These are phyloP conservation scores for Phytopythium sindhum DNA, from an alignment of 352 stramenopile species.

Conservation along the genomic window DNA sequence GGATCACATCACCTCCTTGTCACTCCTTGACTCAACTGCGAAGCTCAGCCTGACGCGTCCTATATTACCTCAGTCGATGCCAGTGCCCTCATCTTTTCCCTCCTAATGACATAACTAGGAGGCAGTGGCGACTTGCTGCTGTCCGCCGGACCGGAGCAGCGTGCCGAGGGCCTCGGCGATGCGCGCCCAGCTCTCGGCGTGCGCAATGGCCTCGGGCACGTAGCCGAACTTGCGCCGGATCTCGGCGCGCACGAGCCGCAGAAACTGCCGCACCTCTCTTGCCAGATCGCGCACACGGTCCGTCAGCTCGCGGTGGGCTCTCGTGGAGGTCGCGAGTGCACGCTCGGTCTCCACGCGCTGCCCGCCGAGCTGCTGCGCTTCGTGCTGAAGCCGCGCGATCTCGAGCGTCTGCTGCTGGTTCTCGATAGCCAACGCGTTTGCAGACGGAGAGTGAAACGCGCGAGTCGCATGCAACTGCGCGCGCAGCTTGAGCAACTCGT, in stretches of 20 bases:
- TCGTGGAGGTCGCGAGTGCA: constrained; percentile 12
- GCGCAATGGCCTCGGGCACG: constrained; percentile 69
- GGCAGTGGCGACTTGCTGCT: neutral
- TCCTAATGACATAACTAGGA: neutral
- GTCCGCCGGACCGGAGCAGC: constrained; percentile 15
- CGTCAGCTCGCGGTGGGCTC: constrained; percentile 32
- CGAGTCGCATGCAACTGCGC: constrained; percentile 22
- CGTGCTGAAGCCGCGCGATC: constrained; percentile 22
- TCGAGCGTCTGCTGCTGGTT: constrained; percentile 29
- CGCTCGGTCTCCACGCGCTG: constrained; percentile 13
- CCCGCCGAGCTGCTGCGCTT: constrained; percentile 18
- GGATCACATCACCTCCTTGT: no score
- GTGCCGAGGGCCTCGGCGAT: constrained; percentile 59
- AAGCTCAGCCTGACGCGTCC: no score
- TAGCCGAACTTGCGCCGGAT: constrained; percentile 82
- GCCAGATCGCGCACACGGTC: constrained; percentile 51
- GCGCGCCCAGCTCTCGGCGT: constrained; percentile 51
- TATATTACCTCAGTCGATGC: no score
- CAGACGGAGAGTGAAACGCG: constrained; percentile 5
- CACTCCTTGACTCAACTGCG: no score
- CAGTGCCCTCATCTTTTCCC: no score
- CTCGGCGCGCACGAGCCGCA: constrained; percentile 62
- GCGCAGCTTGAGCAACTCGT: constrained; percentile 40
- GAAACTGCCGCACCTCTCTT: constrained; percentile 61
- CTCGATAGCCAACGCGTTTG: constrained; percentile 19